Base-by-base conservation (phyloP, 208 protist species). In the Crithidia brevicula region DNA sequence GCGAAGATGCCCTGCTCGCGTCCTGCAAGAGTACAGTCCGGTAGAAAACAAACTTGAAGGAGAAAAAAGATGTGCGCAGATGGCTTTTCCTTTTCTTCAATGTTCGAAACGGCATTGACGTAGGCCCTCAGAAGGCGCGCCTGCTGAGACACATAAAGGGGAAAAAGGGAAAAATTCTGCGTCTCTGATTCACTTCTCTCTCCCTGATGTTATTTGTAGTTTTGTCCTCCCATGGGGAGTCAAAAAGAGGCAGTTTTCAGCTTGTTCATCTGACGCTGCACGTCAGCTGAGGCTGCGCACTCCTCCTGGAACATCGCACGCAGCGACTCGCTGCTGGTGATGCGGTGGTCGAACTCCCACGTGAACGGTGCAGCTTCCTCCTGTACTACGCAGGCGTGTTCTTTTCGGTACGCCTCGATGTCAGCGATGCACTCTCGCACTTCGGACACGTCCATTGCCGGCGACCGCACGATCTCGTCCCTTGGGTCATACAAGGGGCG, bases 391-490 rank as follows among this genome's bases (percentile, higher is more conserved):
- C 61, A 79, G 25, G 68, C 66, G 27, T 63, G 42, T 16, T 5
- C 28, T 13, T 40, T 36, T 40, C 30, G 42, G 46, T 65, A 64
- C 18, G 97, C 65, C 0, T 16, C 57, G 20, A 69, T 60, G 40
- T 76, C 70, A 3, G n/a, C 27, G 31, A 76, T 70, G 36, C 10
- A 15, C 28, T 76, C 62, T 38, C 49, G 70, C 58, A 47, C 53
- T 50, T 43, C 54, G 4, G 22, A 31, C 13, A 52, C 31, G 53
- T 76, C 61, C 52, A 50, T 36, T n/a, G 45, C 43, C 15, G 53
- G 16, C 28, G 33, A 64, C 22, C 96, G 69, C 40, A 97, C 74
- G 31, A 97, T 58, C 16, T 94, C 92, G 46, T 86, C 77, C 22
- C 59, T 23, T 7, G 65, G 20, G 31, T 67, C 61, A 52, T 85